Conservation (phyloP, 345 rosid species). For the Rubroshorea leprosula region DNA sequence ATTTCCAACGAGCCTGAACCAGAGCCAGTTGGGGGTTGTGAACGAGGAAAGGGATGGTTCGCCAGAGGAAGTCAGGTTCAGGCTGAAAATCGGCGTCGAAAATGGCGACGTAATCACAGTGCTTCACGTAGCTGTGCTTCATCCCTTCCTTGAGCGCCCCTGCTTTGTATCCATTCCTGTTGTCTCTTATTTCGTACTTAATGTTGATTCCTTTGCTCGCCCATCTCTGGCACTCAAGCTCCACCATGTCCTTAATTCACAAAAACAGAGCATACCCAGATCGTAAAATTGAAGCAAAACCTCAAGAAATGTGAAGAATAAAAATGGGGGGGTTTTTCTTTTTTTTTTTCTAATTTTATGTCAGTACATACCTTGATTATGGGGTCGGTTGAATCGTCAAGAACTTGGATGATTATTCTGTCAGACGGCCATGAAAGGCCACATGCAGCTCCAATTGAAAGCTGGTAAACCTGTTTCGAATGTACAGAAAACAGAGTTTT, state of each 20-base stretch:
- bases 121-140: slow-evolving; percentile 76
- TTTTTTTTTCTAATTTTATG: background rate
- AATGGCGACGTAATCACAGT: slow-evolving; percentile 81
- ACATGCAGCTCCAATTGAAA: slow-evolving; percentile 93
- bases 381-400: slow-evolving; percentile 93
- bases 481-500: background rate
- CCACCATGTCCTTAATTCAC: slow-evolving; percentile 61
- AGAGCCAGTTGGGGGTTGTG: slow-evolving; percentile 76
- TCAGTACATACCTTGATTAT: slow-evolving; percentile 71
- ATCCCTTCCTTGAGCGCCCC: slow-evolving; percentile 94
- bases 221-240: slow-evolving; percentile 89
- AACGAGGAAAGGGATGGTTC: slow-evolving; percentile 71
- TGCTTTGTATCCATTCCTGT: slow-evolving; percentile 85
- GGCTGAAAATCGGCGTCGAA: slow-evolving; percentile 99
- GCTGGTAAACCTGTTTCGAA: slow-evolving; percentile 58
- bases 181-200: slow-evolving; percentile 76
- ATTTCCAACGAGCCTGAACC: slow-evolving; percentile 97
- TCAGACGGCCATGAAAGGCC: slow-evolving; percentile 98
- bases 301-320: background rate
- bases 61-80: slow-evolving; percentile 84
- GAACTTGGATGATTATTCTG: slow-evolving; percentile 80
- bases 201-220: slow-evolving; percentile 93
- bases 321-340: background rate
- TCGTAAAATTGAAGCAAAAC: background rate
- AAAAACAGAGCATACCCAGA: background rate